phyloP scores from a whole-genome alignment of 2,329 filamentous ascomycete species.

The Dissoconium aciculare region DNA sequence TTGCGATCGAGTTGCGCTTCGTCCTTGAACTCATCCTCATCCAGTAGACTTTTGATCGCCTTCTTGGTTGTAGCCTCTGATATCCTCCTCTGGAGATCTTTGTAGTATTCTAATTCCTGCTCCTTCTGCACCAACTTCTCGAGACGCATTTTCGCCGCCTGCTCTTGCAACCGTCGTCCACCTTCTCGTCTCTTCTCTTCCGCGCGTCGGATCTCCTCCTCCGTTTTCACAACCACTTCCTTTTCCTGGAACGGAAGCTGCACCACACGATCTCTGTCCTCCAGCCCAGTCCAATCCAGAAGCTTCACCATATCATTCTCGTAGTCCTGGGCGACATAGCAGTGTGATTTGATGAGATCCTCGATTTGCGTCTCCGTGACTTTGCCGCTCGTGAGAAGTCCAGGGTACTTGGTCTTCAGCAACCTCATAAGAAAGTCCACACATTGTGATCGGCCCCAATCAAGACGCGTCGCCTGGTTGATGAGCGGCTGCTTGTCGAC shows the following conservation, averaged over 20 bases:
- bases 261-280: slow-evolving; percentile 75
- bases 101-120: slow-evolving; percentile 87
- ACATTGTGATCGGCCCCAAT: slow-evolving; percentile 85
- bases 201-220: slow-evolving; percentile 79
- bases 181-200: slow-evolving; percentile 93
- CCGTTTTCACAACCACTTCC: slow-evolving; percentile 75
- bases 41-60: slow-evolving; percentile 64
- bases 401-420: slow-evolving; percentile 78
- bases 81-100: slow-evolving; percentile 59
- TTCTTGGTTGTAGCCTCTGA: slow-evolving; percentile 67
- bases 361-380: slow-evolving; percentile 78
- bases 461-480: slow-evolving; percentile 71
- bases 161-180: slow-evolving; percentile 77
- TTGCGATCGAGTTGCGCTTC: slow-evolving; percentile 71
- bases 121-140: slow-evolving; percentile 94
- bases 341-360: slow-evolving; percentile 73
- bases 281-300: slow-evolving; percentile 81
- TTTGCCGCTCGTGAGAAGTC: slow-evolving; percentile 52
- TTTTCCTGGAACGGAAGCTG: slow-evolving; percentile 93
- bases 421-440: slow-evolving; percentile 87
- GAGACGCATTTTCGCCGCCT: slow-evolving; percentile 91
- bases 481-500: slow-evolving; percentile 73
- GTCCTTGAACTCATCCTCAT: slow-evolving; percentile 83
- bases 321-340: slow-evolving; percentile 76
- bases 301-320: slow-evolving; percentile 60